These are phyloP conservation scores for Debaryomyces psychrophilus DNA, from an alignment of 1,139 yeast species.

Conservation along the genomic window DNA sequence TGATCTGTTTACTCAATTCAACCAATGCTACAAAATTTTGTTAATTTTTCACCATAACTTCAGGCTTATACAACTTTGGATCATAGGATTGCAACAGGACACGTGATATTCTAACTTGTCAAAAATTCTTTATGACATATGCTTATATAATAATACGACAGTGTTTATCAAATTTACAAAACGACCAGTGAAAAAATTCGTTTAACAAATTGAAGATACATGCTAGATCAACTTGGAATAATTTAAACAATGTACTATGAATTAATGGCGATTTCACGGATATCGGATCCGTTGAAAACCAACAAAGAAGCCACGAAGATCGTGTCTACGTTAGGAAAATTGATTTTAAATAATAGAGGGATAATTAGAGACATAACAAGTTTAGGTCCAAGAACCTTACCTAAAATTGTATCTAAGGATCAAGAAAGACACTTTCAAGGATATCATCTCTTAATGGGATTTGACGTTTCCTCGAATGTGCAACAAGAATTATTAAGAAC, in stretches of 20 bases:
- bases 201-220: background rate
- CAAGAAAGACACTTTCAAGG: constrained; percentile 93
- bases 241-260: constrained; percentile 76
- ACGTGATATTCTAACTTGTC: constrained; percentile 1
- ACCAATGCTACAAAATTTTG: background rate
- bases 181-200: constrained; percentile 2
- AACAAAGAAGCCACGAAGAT: constrained; percentile 70
- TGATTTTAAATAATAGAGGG: constrained; percentile 87
- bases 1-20: background rate
- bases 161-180: background rate
- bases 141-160: constrained; percentile 1
- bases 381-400: constrained; percentile 77
- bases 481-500: constrained; percentile 85
- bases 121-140: background rate
- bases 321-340: constrained; percentile 79
- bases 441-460: constrained; percentile 80
- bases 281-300: constrained; percentile 56
- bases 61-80: background rate
- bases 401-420: constrained; percentile 79
- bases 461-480: constrained; percentile 83
- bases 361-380: constrained; percentile 82
- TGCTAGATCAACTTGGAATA: background rate
- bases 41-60: constrained; percentile 5
- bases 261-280: constrained; percentile 86
- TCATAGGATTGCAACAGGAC: constrained; percentile 4